Evolutionary conservation across 768 basidiomycete species (phyloP).

Genomic region (Dentipellis sp.): DNA sequence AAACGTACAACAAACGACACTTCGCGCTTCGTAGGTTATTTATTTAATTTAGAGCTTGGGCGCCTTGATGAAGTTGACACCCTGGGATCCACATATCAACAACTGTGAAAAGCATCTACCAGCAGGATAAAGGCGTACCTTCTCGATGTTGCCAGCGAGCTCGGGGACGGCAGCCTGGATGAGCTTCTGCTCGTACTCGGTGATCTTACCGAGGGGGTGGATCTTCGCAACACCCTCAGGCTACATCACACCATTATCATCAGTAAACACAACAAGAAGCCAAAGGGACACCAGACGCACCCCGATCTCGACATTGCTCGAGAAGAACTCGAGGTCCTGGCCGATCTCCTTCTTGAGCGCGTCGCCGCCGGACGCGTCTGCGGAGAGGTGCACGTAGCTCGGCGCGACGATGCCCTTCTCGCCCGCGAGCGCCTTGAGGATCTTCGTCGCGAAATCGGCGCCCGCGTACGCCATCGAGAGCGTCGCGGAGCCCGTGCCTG

Average conservation of each 20-base stretch:
- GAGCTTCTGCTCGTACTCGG: conserved; percentile 64
- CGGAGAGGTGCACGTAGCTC: conserved; percentile 71
- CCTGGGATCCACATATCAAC: background rate
- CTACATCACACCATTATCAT: conserved; percentile 28
- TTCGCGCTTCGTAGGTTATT: no score
- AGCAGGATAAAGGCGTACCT: conserved; percentile 29
- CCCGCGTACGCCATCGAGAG: conserved; percentile 96
- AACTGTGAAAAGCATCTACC: background rate
- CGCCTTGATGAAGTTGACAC: conserved; percentile 6
- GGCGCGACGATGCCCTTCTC: conserved; percentile 83
- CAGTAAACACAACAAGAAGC: conserved; percentile 4
- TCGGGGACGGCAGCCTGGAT: conserved; percentile 78
- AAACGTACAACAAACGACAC: no score
- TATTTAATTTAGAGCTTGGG: conserved; percentile 7
- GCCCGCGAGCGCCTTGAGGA: conserved; percentile 79
- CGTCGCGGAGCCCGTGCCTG: conserved; percentile 89
- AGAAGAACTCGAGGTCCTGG: conserved; percentile 77
- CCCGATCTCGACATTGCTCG: conserved; percentile 80
- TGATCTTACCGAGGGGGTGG: conserved; percentile 66
- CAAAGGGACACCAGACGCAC: conserved; percentile 30
- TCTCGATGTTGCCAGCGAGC: conserved; percentile 62
- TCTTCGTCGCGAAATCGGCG: conserved; percentile 76
- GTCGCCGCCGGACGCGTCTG: conserved; percentile 63
- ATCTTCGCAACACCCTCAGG: conserved; percentile 78
- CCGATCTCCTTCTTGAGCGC: conserved; percentile 75